phyloP scores from a whole-genome alignment of 2,329 filamentous ascomycete species.

The Fusarium guadeloupense region DNA sequence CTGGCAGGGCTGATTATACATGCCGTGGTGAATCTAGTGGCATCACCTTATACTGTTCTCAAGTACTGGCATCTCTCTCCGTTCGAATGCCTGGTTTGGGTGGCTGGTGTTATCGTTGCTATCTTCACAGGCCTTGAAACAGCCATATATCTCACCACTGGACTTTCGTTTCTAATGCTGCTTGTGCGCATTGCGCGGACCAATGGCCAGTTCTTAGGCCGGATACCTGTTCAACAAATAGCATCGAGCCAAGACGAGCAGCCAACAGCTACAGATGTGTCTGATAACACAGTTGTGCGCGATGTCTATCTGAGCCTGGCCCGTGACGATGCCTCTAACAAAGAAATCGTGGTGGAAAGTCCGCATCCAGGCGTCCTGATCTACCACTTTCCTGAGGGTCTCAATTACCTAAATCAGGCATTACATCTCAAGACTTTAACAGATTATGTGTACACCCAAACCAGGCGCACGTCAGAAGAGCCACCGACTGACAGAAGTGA shows the following conservation, averaged over 20 bases:
- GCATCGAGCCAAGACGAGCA: background rate
- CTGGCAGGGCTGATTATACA: slow-evolving; percentile 84
- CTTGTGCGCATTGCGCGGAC: slow-evolving; percentile 58
- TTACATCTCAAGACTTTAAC: slow-evolving; percentile 56
- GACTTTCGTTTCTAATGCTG: slow-evolving; percentile 53
- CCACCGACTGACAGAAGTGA: slow-evolving; percentile 50
- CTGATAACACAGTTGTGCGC: slow-evolving; percentile 23
- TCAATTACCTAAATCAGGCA: slow-evolving; percentile 63
- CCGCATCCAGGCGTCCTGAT: slow-evolving; percentile 61
- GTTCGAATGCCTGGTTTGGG: slow-evolving; percentile 78
- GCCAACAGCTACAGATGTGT: background rate
- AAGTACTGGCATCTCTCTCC: slow-evolving; percentile 82
- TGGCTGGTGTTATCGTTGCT: slow-evolving; percentile 72
- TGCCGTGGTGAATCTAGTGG: slow-evolving; percentile 80
- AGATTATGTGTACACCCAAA: slow-evolving; percentile 41
- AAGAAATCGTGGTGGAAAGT: slow-evolving; percentile 51
- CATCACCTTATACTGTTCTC: slow-evolving; percentile 76
- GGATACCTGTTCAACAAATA: slow-evolving; percentile 41
- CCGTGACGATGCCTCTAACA: slow-evolving; percentile 56
- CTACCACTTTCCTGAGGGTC: slow-evolving; percentile 61
- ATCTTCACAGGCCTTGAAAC: slow-evolving; percentile 61
- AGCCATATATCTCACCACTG: slow-evolving; percentile 60
- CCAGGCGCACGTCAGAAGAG: slow-evolving; percentile 52
- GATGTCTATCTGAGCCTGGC: slow-evolving; percentile 55
- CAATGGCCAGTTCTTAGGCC: slow-evolving; percentile 58